Evolutionary conservation across 176 grass and related monocot genomes (phyloP), one percentile per base, ranked within the genome.

Genomic region (Hordeum marinum): DNA sequence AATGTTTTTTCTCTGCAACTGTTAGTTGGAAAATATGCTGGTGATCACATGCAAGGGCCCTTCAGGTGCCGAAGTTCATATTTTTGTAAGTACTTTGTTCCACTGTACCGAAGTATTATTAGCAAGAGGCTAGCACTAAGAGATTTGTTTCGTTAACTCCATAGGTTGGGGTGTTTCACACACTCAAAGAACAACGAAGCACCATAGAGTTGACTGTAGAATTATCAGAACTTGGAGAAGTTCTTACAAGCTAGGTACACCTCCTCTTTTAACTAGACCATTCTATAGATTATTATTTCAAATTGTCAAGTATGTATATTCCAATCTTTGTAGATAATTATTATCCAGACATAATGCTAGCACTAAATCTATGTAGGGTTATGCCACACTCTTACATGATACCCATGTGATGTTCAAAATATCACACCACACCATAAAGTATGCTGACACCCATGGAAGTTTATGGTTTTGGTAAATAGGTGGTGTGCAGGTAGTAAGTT

Each of bases 11-110:
- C 42, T 24, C 21, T 72, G 6, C 68, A 43, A 72, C 26, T 15
- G 42, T 72, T 39, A 72, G 68, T 43, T 72, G 68, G 68, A 72
- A 72, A 72, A 72, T 43, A 72, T 25, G 68, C 42, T 72, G 39
- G 4, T 72, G 39, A 43, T 39, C 26, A 35, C 34, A 35, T 67
- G 26, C 63, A 67, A 18, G 31, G 63, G 14, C 31, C 7, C 63
- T 67, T 35, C 34, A 18, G 63, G 42, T 72, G 40, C 13, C 25
- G 39, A 66, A 66, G 7, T 71, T 42, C 36, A 71, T 71, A 3
- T 71, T 41, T 71, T 41, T 41, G 70, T 73, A 73, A 73, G 70
- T 73, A 48, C 7, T 25, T 7, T 6, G 7, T 46, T 72, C 40
- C 24, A 27, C 3, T 4, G 40, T 72, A 26, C 41, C 8, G 2